Evolutionary conservation across 148 eudicot genomes (phyloP).

Genomic region (Camellia japonica): DNA sequence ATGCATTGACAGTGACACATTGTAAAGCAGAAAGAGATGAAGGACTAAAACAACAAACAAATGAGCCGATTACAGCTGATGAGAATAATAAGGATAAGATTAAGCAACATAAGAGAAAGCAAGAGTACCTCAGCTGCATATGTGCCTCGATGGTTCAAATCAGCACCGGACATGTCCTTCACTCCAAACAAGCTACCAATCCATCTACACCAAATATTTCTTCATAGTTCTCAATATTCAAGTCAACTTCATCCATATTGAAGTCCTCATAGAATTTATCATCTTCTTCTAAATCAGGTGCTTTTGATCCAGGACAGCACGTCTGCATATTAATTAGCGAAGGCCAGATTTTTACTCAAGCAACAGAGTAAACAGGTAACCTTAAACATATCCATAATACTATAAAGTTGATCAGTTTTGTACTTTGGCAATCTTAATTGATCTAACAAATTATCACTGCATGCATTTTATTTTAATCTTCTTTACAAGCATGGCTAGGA

Average conservation of each 20-base stretch:
- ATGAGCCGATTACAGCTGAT: background rate
- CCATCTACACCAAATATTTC: slow-evolving; percentile 50
- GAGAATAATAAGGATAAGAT: background rate
- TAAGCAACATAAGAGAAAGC: slow-evolving; percentile 6
- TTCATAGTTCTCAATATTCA: slow-evolving; percentile 52
- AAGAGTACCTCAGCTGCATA: slow-evolving; percentile 35
- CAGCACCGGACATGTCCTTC: slow-evolving; percentile 28
- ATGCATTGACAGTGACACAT: background rate
- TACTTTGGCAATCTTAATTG: background rate
- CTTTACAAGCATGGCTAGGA: background rate
- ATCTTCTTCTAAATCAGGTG: slow-evolving; percentile 35
- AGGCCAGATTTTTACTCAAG: background rate
- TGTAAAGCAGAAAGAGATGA: background rate
- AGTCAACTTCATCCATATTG: slow-evolving; percentile 45
- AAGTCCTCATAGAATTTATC: slow-evolving; percentile 40
- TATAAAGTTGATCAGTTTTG: background rate
- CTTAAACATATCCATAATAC: background rate
- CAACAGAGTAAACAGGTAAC: background rate
- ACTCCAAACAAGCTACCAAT: slow-evolving; percentile 42
- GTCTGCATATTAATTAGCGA: slow-evolving; percentile 32
- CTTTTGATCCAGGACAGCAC: slow-evolving; percentile 35
- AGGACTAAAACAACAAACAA: background rate
- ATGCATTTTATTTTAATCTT: background rate
- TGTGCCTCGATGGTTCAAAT: slow-evolving; percentile 26
- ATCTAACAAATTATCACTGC: background rate